Conservation (phyloP, 768 basidiomycete genomes). For the Panellus pusillus region DNA sequence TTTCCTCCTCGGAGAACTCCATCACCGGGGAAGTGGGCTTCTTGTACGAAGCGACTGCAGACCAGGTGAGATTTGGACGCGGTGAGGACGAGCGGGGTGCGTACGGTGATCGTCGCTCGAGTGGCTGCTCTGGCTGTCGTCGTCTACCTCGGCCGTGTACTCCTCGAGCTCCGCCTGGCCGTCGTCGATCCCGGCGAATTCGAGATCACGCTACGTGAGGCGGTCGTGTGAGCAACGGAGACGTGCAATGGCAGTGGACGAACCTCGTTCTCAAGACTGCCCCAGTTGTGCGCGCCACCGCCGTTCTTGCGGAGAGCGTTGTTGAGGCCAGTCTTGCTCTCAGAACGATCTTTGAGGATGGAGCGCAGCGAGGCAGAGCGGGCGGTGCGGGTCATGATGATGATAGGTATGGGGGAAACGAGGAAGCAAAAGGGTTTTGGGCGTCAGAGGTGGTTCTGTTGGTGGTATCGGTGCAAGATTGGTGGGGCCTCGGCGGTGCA, state of each 20-base stretch:
- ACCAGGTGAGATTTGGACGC: not conserved
- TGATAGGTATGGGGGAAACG: not conserved
- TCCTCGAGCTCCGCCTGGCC: conserved; percentile 55
- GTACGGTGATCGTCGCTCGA: conserved; percentile 13
- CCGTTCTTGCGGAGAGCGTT: conserved; percentile 75
- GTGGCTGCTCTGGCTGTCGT: conserved; percentile 13
- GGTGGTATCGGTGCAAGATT: not conserved
- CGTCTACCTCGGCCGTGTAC: conserved; percentile 48
- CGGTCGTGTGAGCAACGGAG: not conserved
- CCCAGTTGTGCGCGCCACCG: conserved; percentile 86
- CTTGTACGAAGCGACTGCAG: conserved; percentile 4
- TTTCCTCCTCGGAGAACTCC: conserved; percentile 45
- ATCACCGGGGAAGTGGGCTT: conserved; percentile 21
- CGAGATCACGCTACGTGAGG: conserved; percentile 41
- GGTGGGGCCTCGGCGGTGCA: not conserved
- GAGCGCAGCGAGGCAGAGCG: conserved; percentile 73
- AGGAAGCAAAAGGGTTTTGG: not conserved
- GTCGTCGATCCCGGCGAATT: conserved; percentile 58
- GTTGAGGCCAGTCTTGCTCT: conserved; percentile 76
- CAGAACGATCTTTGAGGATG: conserved; percentile 72
- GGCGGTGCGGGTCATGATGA: conserved; percentile 76
- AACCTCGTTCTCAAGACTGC: conserved; percentile 60
- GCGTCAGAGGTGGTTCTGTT: not conserved
- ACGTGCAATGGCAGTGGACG: not conserved
- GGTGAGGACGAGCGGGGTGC: not conserved